Conservation (phyloP, 2,329 filamentous ascomycete species). For the Claviceps maximensis region DNA sequence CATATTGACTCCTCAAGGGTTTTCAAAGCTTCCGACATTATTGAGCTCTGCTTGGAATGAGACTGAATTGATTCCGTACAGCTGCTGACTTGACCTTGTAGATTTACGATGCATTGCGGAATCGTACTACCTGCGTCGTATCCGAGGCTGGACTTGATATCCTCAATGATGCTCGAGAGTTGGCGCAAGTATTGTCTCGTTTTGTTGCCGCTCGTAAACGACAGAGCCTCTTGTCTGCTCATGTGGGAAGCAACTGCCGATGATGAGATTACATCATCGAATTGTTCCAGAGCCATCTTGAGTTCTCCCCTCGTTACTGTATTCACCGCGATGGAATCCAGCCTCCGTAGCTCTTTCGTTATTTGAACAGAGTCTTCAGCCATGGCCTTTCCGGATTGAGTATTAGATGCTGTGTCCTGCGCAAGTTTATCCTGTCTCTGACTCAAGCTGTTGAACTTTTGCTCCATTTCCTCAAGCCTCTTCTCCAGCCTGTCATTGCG, state of each 20-base stretch:
- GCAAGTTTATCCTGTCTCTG: background rate
- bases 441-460: constrained; percentile 4
- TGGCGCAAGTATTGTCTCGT: background rate
- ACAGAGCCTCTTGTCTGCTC: background rate
- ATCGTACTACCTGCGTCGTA: background rate
- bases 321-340: background rate
- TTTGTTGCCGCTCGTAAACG: background rate
- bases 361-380: background rate
- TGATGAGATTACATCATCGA: constrained; percentile 3
- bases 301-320: constrained; percentile 2
- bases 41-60: constrained; percentile 1
- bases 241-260: background rate
- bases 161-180: background rate
- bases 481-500: constrained; percentile 12
- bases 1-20: background rate
- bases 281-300: background rate
- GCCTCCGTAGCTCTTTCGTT: background rate
- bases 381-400: background rate
- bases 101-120: background rate
- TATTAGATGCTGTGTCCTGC: background rate
- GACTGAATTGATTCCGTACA: background rate
- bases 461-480: constrained; percentile 12
- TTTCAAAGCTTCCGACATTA: background rate
- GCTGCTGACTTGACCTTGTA: background rate
- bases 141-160: background rate